Base-by-base conservation (phyloP, 768 basidiomycete species). In the Leccinellum luteum region DNA sequence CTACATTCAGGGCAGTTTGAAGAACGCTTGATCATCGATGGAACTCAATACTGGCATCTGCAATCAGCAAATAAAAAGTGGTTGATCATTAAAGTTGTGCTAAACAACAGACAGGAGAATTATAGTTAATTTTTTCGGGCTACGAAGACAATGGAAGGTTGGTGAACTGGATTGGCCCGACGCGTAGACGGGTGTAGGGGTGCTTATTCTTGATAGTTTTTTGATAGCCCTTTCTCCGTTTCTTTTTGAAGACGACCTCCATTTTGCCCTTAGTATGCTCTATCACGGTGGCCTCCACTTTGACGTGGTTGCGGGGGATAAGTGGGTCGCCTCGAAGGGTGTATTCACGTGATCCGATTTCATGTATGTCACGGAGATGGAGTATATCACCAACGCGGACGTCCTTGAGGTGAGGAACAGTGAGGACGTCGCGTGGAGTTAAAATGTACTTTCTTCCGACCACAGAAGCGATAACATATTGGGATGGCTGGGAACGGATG, bases 181-280 rank as follows among this genome's bases (percentile, higher is more conserved):
- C 89, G 52, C 95, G 82, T 57, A 99, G 81, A 69, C 94, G 84
- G n/a, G 96, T 98, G 77, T 91, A 98, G 2, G 89, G 90, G 70
- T 94, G 93, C 74, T 98, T 98, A 73, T 93, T 89, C 71, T 85
- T 82, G 62, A 98, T 92, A 8, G 92, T 94, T 76, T 92, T 92
- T 75, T 90, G 85, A 76, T 98, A 98, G 10, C 96, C 94, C 79
- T 98, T 98, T 86, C 97, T 87, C 75, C 94, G 79, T 80, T 98
- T 99, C 79, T 95, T 96, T 81, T 98, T 97, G 76, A 95, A 85
- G 54, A 91, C 90, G 65, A 79, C 81, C 75, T 96, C 90, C 90
- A 98, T 89, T 53, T 83, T 81, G 8, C 93, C 91, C 73, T 95
- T 98, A 44, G 97, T 98, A 70, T 99, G 96, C 74, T 99, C 97